These are phyloP conservation scores for Mucor indicus DNA, from an alignment of 371 early-diverging fungal genomes.

Conservation along the genomic window DNA sequence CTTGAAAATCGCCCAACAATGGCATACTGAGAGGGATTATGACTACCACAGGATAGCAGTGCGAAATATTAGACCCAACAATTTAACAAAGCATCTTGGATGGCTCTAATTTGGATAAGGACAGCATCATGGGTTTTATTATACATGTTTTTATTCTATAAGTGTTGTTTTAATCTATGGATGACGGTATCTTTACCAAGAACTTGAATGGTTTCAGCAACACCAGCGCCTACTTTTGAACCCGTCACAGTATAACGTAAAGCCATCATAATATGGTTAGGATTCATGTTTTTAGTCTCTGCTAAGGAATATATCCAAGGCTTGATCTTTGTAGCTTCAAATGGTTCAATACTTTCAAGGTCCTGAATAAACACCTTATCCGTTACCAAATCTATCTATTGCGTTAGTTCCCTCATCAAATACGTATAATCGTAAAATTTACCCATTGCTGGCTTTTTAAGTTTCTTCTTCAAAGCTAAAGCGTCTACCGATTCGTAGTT, in stretches of 20 bases:
- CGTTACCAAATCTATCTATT: constrained; percentile 15
- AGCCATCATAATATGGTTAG: constrained; percentile 62
- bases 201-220: constrained; percentile 53
- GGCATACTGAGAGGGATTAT: too few species aligned
- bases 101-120: too few species aligned
- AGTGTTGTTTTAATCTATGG: constrained; percentile 4
- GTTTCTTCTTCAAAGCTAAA: constrained; percentile 35
- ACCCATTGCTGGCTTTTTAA: constrained; percentile 43
- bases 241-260: constrained; percentile 65
- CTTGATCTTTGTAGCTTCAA: constrained; percentile 31
- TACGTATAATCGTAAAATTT: too few species aligned
- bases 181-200: constrained; percentile 38
- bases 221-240: constrained; percentile 61
- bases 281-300: constrained; percentile 28
- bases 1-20: too few species aligned
- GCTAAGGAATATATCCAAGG: constrained; percentile 27
- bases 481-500: constrained; percentile 52
- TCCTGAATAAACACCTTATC: constrained; percentile 12
- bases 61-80: too few species aligned
- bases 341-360: constrained; percentile 18
- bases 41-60: too few species aligned
- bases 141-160: neutral
- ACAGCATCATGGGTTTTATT: too few species aligned
- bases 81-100: too few species aligned
- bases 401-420: too few species aligned